phyloP scores from a whole-genome alignment of 768 basidiomycete genomes.

The Termitomyces sp. region DNA sequence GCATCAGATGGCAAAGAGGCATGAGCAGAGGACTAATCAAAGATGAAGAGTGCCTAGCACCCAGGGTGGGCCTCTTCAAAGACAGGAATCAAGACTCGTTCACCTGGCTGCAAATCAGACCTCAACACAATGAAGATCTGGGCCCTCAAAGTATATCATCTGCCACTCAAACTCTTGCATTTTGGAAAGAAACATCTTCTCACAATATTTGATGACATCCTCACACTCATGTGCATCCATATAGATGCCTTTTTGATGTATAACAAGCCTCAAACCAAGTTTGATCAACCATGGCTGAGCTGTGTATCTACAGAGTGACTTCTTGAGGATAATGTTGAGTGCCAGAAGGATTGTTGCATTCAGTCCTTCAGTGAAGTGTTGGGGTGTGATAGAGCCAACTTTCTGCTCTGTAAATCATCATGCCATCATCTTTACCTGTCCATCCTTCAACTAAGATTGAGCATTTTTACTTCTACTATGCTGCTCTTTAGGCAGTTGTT shows the following conservation, averaged over 20 bases:
- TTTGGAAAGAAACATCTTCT: constrained; percentile 5
- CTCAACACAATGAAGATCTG: neutral
- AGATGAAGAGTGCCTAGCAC: constrained; percentile 23
- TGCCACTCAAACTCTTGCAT: constrained; percentile 5
- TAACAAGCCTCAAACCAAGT: no score
- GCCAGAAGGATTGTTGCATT: no score
- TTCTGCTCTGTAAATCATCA: no score
- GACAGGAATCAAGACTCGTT: constrained; percentile 15
- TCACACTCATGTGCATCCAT: constrained; percentile 10
- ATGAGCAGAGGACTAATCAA: constrained; percentile 33
- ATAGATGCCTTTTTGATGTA: constrained; percentile 19
- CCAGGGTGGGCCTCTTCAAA: constrained; percentile 25
- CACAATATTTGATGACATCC: constrained; percentile 17
- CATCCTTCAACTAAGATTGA: neutral
- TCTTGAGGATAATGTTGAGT: no score
- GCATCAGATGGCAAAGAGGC: constrained; percentile 25
- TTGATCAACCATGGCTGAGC: no score
- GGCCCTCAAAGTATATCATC: constrained; percentile 4
- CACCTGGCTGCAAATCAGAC: neutral
- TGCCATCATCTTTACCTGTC: neutral
- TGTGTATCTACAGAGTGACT: no score
- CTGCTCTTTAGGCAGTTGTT: neutral
- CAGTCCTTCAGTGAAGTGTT: no score
- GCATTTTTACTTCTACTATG: neutral
- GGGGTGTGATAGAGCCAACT: no score